Base-by-base conservation (phyloP, 2,329 filamentous ascomycete species). In the Fusarium sarcochroum region DNA sequence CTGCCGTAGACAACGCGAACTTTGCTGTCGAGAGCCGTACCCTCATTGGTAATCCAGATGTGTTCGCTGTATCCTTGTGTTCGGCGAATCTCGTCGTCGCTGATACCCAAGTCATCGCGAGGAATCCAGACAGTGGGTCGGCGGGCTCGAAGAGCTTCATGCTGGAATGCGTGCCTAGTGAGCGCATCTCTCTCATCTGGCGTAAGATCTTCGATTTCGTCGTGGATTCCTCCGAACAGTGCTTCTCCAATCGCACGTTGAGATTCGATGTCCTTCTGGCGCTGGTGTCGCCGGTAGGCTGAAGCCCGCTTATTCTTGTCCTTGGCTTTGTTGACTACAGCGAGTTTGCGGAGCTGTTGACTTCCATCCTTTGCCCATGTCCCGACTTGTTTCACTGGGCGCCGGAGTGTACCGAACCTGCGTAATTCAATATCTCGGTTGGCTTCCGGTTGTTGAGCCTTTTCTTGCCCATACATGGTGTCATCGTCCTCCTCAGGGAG, bases 31-130 rank as follows among this genome's bases (percentile, higher is more conserved):
- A 98, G 83, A 11, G 93, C 92, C 20, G 95, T 94, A 60, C 94
- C 94, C 77, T 97, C 92, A 78, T 98, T 98, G 73, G 93, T 97
- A 76, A 98, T 94, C 92, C 94, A 97, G 52, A 98, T 91, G 65
- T 89, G 85, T 61, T 92, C 88, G 76, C 91, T 95, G 77, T 94
- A 92, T 47, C 86, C 84, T 68, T 90, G 86, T 8, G 94, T 97
- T 35, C 92, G 86, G 74, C 86, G 85, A 44, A 98, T 91, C 82
- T 99, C 96, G 71, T 98, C 95, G 72, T 97, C 93, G 69, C 92
- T 94, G 58, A 99, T 88, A 7, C 96, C 96, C 7, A 98, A 80
- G 70, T 96, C 92, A 75, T 99, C 96, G 13, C 91, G 89, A 0
- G 96, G 96, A 44, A 99, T 93, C 96, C 96, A 99, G 25, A 99